A percentile compares a stretch with the other conserved stretches of the same genome.
Conservation (phyloP, 495 filamentous ascomycete species). For the Talaromyces proteolyticus region DNA sequence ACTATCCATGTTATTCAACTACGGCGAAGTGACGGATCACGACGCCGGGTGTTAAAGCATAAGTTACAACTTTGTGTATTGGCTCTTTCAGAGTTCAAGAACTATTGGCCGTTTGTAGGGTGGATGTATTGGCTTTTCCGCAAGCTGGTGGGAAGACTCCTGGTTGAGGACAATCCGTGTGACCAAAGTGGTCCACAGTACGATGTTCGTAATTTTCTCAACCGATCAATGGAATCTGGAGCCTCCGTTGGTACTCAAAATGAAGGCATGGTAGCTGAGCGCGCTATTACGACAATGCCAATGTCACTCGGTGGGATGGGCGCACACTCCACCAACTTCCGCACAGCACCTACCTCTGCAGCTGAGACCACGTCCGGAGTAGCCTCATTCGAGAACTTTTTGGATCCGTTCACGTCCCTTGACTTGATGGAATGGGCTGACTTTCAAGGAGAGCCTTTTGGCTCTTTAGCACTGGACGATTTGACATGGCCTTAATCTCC, state of each 20-base stretch:
- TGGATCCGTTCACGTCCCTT: conserved; percentile 3
- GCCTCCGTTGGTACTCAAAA: conserved; percentile 4
- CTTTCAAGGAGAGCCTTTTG: conserved; percentile 4
- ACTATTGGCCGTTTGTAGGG: conserved; percentile 3
- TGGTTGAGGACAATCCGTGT: conserved; percentile 3
- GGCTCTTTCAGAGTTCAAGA: conserved; percentile 5
- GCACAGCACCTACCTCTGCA: conserved; percentile 3
- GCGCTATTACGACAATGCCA: not conserved
- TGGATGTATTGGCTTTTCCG: conserved; percentile 4
- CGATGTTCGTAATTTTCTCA: conserved; percentile 4
- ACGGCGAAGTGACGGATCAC: conserved; percentile 3
- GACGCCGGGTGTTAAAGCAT: conserved; percentile 4
- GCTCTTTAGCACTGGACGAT: conserved; percentile 3
- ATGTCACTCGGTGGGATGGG: conserved; percentile 3
- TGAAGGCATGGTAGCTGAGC: conserved; percentile 1
- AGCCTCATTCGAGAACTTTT: conserved; percentile 5
- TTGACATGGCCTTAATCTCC: conserved; percentile 2
- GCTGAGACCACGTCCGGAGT: conserved; percentile 1
- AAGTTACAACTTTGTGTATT: conserved; percentile 2
- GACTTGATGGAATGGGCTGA: conserved; percentile 2
- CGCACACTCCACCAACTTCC: conserved; percentile 1
- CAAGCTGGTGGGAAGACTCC: conserved; percentile 4
- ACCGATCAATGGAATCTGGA: conserved; percentile 1
- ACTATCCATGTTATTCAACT: conserved; percentile 3
- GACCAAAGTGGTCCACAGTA: conserved; percentile 3